Conservation (phyloP, 306 rosid species). For the Acacia crassicarpa region DNA sequence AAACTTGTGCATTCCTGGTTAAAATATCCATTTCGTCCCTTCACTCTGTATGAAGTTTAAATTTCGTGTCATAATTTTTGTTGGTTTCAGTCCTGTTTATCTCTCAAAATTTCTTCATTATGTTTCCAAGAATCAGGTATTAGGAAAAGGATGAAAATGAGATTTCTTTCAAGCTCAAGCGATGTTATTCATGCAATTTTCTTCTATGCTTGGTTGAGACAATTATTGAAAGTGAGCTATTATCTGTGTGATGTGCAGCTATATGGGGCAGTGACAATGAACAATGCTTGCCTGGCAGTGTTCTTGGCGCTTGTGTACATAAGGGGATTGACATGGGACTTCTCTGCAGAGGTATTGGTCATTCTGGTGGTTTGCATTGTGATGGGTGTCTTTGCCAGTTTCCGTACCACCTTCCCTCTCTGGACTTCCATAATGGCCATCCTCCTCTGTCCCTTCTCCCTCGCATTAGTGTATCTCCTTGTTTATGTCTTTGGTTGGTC, state of each 20-base stretch:
- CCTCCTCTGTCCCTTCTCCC: constrained; percentile 82
- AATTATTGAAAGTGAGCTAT: background rate
- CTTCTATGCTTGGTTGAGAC: background rate
- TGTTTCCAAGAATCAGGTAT: background rate
- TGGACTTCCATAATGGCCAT: constrained; percentile 84
- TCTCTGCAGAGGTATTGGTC: constrained; percentile 84
- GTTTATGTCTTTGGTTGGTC: constrained; percentile 90
- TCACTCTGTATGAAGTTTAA: background rate
- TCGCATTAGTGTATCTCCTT: constrained; percentile 83
- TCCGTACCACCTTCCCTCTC: constrained; percentile 80
- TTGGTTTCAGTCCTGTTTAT: background rate
- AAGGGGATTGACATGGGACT: constrained; percentile 86
- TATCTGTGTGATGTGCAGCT: constrained; percentile 49
- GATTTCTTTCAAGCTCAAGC: background rate
- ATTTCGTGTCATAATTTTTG: background rate
- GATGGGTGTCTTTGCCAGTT: constrained; percentile 75
- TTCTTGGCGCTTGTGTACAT: constrained; percentile 81
- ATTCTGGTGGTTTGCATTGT: constrained; percentile 71
- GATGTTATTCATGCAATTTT: background rate
- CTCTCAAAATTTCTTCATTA: background rate
- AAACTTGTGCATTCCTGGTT: background rate
- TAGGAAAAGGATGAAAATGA: background rate
- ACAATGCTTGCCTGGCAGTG: constrained; percentile 85
- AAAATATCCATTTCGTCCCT: no score
- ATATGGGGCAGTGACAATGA: constrained; percentile 95